phyloP scores from a whole-genome alignment of 768 basidiomycete genomes.

The Agrocybe praecox region DNA sequence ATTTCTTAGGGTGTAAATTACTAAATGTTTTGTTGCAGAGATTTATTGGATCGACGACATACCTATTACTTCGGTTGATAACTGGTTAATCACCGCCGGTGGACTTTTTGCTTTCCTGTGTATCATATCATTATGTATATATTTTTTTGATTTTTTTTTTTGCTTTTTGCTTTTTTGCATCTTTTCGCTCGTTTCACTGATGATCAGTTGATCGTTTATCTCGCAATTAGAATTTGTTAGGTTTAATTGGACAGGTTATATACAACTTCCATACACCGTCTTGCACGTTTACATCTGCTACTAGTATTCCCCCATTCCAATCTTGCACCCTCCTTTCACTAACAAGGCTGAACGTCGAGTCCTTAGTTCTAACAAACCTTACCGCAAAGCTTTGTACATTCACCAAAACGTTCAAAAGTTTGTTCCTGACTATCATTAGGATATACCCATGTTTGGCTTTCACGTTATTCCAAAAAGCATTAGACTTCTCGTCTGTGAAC shows the following conservation, averaged over 20 bases:
- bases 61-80: constrained; percentile 32
- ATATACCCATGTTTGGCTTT: constrained; percentile 35
- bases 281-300: background rate
- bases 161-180: background rate
- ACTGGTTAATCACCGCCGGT: constrained; percentile 23
- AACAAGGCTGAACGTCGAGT: constrained; percentile 57
- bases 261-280: background rate
- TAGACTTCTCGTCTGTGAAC: constrained; percentile 42
- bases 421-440: constrained; percentile 35
- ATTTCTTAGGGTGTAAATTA: background rate
- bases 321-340: constrained; percentile 53
- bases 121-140: too few relatives aligned
- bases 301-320: constrained; percentile 46
- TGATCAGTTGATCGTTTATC: too few relatives aligned
- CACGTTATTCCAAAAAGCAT: constrained; percentile 39
- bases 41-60: constrained; percentile 33
- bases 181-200: background rate
- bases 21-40: constrained; percentile 17
- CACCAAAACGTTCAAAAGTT: constrained; percentile 35
- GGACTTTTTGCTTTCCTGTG: background rate
- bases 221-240: too few relatives aligned
- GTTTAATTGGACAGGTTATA: too few relatives aligned
- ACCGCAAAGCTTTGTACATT: constrained; percentile 52
- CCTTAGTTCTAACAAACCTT: constrained; percentile 58
- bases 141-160: background rate